These are phyloP conservation scores for Fusarium floridanum DNA, from an alignment of 2,329 filamentous ascomycete species.

Conservation along the genomic window DNA sequence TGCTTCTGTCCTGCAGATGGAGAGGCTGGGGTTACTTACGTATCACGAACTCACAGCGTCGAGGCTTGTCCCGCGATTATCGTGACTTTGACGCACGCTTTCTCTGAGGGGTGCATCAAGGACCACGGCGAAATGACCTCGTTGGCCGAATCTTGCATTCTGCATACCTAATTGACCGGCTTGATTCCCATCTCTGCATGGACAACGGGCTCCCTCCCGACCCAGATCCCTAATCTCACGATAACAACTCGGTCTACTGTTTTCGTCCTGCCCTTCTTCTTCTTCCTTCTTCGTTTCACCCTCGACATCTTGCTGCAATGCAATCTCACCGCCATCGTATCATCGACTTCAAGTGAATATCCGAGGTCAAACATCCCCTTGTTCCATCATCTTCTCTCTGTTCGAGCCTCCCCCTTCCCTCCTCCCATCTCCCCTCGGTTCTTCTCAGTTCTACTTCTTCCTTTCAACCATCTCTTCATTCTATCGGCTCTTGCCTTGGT, in stretches of 20 bases:
- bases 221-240: slow-evolving; percentile 26
- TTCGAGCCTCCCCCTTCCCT: not conserved
- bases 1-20: slow-evolving; percentile 28
- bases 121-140: slow-evolving; percentile 23
- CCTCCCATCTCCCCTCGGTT: not conserved
- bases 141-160: slow-evolving; percentile 28
- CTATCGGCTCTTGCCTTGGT: not conserved
- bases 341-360: slow-evolving; percentile 3
- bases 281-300: slow-evolving; percentile 10
- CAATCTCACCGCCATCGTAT: slow-evolving; percentile 21
- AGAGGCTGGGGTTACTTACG: slow-evolving; percentile 15
- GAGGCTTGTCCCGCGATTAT: slow-evolving; percentile 22
- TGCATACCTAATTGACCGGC: slow-evolving; percentile 22
- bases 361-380: slow-evolving; percentile 2
- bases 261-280: slow-evolving; percentile 18
- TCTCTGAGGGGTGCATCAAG: slow-evolving; percentile 3
- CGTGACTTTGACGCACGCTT: slow-evolving; percentile 24
- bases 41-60: slow-evolving; percentile 15
- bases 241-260: slow-evolving; percentile 44
- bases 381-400: not conserved
- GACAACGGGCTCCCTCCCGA: slow-evolving; percentile 38
- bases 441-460: not conserved
- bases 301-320: slow-evolving; percentile 5
- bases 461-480: not conserved
- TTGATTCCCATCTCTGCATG: slow-evolving; percentile 7